These are phyloP conservation scores for Leucosporidium creatinivorum DNA, from an alignment of 768 basidiomycete species.

Conservation along the genomic window DNA sequence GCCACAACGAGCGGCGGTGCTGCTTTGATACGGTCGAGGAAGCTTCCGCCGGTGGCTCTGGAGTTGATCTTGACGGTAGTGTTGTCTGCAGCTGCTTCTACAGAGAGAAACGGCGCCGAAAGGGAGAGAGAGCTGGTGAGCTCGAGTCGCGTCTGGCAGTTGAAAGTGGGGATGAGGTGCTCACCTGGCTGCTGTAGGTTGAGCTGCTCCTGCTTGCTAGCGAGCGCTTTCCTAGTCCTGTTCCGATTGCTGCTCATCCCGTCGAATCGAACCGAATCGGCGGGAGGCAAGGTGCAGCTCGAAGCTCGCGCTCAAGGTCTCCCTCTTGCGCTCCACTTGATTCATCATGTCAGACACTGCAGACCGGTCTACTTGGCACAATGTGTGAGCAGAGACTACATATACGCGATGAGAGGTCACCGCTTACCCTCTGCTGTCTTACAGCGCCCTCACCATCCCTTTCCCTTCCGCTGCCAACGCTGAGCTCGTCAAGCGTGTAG, in stretches of 20 bases:
- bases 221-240: background rate
- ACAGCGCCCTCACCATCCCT: conserved; percentile 24
- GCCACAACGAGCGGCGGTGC: too few species aligned
- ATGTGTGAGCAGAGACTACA: background rate
- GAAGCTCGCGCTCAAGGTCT: background rate
- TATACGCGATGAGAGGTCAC: too few species aligned
- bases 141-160: too few species aligned
- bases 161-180: too few species aligned
- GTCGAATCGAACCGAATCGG: background rate
- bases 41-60: too few species aligned
- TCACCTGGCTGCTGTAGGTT: too few species aligned
- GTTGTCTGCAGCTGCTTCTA: too few species aligned
- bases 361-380: conserved; percentile 3
- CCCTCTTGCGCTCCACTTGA: background rate
- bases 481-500: conserved; percentile 21
- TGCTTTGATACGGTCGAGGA: too few species aligned
- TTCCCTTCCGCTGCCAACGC: conserved; percentile 20
- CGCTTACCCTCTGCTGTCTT: background rate
- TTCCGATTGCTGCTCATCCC: background rate
- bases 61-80: too few species aligned
- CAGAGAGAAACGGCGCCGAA: too few species aligned
- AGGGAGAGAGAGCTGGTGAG: too few species aligned
- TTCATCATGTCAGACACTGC: background rate
- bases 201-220: background rate
- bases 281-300: background rate